Evolutionary conservation across 225 moss, liverwort and hornwort species (phyloP).

Genomic region (Bryoerythrophyllum caledonicum): DNA sequence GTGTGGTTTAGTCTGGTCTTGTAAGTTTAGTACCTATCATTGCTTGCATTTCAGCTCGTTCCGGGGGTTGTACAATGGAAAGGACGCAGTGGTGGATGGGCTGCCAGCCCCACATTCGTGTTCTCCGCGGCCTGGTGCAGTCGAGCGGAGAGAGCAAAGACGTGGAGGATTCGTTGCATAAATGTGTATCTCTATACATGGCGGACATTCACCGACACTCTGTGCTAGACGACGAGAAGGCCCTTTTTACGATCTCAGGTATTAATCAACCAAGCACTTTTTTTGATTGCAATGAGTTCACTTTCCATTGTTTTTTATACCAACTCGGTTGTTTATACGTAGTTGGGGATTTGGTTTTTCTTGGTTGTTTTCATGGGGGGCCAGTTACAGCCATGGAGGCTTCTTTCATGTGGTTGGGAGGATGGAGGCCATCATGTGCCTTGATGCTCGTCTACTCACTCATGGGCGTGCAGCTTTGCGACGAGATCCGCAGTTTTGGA

Average conservation of each 20-base stretch:
- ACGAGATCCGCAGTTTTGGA: constrained; percentile 38
- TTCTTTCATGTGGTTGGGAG: constrained; percentile 72
- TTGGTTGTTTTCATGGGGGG: constrained; percentile 41
- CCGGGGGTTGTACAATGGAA: constrained; percentile 25
- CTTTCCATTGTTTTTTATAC: too few species aligned
- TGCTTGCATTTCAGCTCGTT: not conserved
- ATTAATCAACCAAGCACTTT: not conserved
- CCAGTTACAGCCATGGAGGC: constrained; percentile 51
- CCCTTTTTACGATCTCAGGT: constrained; percentile 34
- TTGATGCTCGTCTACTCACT: constrained; percentile 67
- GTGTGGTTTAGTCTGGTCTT: not conserved
- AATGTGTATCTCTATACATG: constrained; percentile 59
- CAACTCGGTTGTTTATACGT: not conserved
- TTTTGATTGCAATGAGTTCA: not conserved
- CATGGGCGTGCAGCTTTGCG: constrained; percentile 59
- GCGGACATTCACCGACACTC: constrained; percentile 52
- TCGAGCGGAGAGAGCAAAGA: constrained; percentile 40
- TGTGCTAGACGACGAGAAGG: constrained; percentile 36
- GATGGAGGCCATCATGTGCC: constrained; percentile 75
- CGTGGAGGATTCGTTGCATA: constrained; percentile 46
- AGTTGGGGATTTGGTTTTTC: not conserved
- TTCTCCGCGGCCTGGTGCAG: constrained; percentile 45
- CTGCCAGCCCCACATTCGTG: constrained; percentile 51
- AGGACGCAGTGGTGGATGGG: constrained; percentile 51
- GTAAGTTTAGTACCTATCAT: not conserved